These are phyloP conservation scores for Nannochloropsis gaditana DNA, from an alignment of 108 stramenopile genomes.

Conservation along the genomic window DNA sequence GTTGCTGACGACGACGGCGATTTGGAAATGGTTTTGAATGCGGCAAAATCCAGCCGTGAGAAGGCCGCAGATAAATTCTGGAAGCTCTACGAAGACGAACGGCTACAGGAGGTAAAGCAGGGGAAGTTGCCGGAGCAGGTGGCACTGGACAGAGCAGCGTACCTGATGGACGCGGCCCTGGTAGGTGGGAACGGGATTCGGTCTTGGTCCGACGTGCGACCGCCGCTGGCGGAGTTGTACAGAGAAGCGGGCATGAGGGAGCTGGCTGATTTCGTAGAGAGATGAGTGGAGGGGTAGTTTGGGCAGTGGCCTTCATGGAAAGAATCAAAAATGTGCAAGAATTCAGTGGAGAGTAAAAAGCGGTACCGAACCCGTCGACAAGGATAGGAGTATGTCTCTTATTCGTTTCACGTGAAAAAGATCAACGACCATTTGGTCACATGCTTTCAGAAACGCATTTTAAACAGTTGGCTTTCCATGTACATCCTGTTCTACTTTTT, in stretches of 20 bases:
- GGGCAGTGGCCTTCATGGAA: no score
- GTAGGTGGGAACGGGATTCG: neutral
- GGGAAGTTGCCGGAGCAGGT: neutral
- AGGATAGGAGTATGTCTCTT: no score
- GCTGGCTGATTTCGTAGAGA: neutral
- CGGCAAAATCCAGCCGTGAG: neutral
- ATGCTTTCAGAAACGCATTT: no score
- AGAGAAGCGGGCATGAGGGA: neutral
- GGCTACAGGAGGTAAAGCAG: neutral
- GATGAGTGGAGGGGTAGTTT: neutral
- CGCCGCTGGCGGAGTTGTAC: neutral
- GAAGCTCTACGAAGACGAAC: neutral
- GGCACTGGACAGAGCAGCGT: neutral
- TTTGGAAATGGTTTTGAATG: neutral
- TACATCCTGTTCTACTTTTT: no score
- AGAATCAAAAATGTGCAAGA: no score
- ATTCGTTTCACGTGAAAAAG: no score
- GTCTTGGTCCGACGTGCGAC: neutral
- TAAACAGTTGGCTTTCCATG: no score
- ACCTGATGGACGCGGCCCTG: constrained; percentile 15
- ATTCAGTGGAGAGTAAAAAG: no score
- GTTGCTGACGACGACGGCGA: neutral
- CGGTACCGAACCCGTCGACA: no score
- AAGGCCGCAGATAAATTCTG: constrained; percentile 5
- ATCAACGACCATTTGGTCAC: no score